Evolutionary conservation across 129 eudicot species (phyloP).

Genomic region (Kitagawia praeruptora): DNA sequence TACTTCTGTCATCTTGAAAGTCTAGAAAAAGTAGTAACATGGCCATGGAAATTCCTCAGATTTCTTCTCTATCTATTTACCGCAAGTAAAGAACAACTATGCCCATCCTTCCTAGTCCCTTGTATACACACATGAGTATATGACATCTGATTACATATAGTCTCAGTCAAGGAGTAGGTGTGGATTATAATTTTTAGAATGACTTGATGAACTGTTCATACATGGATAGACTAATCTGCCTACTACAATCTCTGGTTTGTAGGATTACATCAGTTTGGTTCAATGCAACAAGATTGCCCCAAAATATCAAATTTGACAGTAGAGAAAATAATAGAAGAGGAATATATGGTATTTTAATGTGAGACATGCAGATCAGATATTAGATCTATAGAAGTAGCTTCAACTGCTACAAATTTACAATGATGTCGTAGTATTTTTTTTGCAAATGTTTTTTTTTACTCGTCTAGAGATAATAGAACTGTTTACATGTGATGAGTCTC

Average conservation of each 20-base stretch:
- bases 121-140: background rate
- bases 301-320: background rate
- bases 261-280: background rate
- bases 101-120: background rate
- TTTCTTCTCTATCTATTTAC: background rate
- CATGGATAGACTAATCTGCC: background rate
- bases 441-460: background rate
- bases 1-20: too few species aligned
- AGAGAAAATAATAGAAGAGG: background rate
- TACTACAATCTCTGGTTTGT: background rate
- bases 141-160: background rate
- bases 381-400: background rate
- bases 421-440: background rate
- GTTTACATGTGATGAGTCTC: too few species aligned
- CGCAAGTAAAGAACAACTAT: background rate
- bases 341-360: background rate
- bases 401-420: background rate
- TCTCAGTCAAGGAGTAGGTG: background rate
- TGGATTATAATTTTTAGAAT: background rate
- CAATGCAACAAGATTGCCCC: background rate
- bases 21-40: background rate
- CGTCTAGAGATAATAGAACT: too few species aligned
- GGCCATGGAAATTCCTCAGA: background rate
- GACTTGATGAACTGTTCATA: background rate
- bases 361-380: background rate